These are phyloP conservation scores for Emericellopsis atlantica DNA, from an alignment of 2,329 filamentous ascomycete species.

Conservation along the genomic window DNA sequence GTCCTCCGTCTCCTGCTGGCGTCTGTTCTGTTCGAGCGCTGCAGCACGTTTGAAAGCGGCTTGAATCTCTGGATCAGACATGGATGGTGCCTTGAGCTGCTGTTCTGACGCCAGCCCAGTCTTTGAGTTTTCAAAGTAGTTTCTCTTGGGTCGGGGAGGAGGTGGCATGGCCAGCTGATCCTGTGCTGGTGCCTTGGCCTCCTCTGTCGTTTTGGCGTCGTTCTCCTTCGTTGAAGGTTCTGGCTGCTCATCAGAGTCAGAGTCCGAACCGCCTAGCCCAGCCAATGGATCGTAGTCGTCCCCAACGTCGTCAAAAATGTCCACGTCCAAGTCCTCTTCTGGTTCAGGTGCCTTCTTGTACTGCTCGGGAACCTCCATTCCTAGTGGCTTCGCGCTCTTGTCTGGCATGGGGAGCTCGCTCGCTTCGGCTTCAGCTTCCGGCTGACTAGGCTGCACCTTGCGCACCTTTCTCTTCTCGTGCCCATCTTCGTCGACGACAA, in stretches of 20 bases:
- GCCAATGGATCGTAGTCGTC: constrained; percentile 58
- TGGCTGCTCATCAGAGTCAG: constrained; percentile 21
- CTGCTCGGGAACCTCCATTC: constrained; percentile 53
- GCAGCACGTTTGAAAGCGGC: constrained; percentile 81
- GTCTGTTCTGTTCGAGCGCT: constrained; percentile 38
- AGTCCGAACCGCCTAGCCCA: constrained; percentile 33
- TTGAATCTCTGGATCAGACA: constrained; percentile 65
- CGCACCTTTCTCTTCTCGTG: constrained; percentile 54
- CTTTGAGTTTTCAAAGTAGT: constrained; percentile 52
- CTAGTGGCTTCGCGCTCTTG: constrained; percentile 43
- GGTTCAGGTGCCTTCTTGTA: constrained; percentile 33
- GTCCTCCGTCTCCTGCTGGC: constrained; percentile 14
- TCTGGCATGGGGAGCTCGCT: constrained; percentile 37
- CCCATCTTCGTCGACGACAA: constrained; percentile 53
- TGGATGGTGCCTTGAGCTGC: constrained; percentile 36
- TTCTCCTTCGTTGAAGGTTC: constrained; percentile 13
- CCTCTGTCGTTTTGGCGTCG: constrained; percentile 24
- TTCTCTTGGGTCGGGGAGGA: constrained; percentile 30
- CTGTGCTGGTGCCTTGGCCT: constrained; percentile 11
- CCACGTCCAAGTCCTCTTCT: constrained; percentile 40
- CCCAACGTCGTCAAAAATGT: constrained; percentile 55
- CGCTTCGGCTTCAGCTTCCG: constrained; percentile 20
- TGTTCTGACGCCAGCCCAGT: constrained; percentile 40
- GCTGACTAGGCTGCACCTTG: constrained; percentile 28
- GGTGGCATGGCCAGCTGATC: constrained; percentile 27